Evolutionary conservation across 1,284 basidiomycete species (phyloP).

Genomic region (Puccinia coronata): DNA sequence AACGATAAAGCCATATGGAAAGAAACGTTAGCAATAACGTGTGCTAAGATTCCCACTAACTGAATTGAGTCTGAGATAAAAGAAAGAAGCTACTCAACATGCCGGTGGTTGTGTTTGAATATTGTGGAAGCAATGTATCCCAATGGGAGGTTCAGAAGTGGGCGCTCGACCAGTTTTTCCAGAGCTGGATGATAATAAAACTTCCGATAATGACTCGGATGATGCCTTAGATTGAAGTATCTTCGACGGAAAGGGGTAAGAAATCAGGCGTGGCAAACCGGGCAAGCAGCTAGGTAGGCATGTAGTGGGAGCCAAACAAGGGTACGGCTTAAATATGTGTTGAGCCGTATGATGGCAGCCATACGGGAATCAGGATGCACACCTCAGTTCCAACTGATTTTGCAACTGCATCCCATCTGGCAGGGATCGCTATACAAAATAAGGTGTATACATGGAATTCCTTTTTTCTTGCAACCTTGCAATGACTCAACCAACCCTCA

Average conservation of each 20-base stretch:
- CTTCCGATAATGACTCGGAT: not conserved
- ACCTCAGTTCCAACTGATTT: not conserved
- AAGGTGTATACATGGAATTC: not conserved
- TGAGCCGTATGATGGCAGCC: not conserved
- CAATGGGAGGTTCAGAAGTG: not conserved
- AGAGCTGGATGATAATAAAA: not conserved
- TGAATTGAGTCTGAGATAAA: not conserved
- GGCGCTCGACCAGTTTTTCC: not conserved
- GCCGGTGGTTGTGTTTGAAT: not conserved
- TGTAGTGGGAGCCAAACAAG: not conserved
- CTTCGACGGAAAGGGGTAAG: not conserved
- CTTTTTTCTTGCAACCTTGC: not conserved
- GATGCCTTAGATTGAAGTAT: not conserved
- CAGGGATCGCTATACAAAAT: not conserved
- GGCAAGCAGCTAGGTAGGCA: not conserved
- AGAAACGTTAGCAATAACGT: not conserved
- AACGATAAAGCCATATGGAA: not conserved
- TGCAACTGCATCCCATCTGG: constrained; percentile 14
- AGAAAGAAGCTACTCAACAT: not conserved
- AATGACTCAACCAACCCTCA: not conserved
- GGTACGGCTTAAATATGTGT: not conserved
- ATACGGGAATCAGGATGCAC: not conserved
- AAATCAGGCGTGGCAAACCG: not conserved
- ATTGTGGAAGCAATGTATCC: too few relatives aligned
- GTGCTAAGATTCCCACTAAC: not conserved